A percentile compares a stretch with the other conserved stretches of the same genome.
These are phyloP conservation scores for Amniculicola lignicola DNA, from an alignment of 495 filamentous ascomycete genomes.

Conservation along the genomic window DNA sequence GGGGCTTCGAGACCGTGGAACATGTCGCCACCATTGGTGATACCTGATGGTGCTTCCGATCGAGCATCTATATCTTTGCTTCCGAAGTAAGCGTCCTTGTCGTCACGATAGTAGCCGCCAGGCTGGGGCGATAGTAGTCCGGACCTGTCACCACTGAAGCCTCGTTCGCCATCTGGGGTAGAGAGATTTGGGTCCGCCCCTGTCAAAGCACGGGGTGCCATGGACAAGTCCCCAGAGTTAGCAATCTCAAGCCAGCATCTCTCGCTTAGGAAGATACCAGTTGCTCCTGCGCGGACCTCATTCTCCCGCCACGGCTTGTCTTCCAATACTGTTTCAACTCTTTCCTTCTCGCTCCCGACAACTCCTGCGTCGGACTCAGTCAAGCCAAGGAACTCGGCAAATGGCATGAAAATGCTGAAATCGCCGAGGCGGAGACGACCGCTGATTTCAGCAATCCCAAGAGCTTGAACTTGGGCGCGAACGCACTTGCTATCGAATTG, in stretches of 20 bases:
- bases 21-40: constrained; percentile 90
- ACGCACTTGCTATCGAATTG: constrained; percentile 99
- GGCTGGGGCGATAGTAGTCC: constrained; percentile 62
- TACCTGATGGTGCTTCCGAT: constrained; percentile 86
- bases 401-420: constrained; percentile 92
- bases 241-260: constrained; percentile 89
- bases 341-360: constrained; percentile 89
- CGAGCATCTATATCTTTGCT: constrained; percentile 77
- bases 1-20: constrained; percentile 94
- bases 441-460: constrained; percentile 96
- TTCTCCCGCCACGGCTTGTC: constrained; percentile 88
- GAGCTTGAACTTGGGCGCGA: constrained; percentile 86
- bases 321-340: constrained; percentile 82
- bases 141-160: constrained; percentile 67
- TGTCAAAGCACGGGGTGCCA: constrained; percentile 40
- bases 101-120: constrained; percentile 63
- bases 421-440: constrained; percentile 87
- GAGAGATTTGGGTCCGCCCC: constrained; percentile 50
- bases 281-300: constrained; percentile 85
- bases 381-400: constrained; percentile 89
- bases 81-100: constrained; percentile 76
- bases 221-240: constrained; percentile 62
- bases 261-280: constrained; percentile 93
- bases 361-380: constrained; percentile 77
- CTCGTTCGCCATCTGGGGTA: constrained; percentile 49